Evolutionary conservation across 2,329 filamentous ascomycete species (phyloP).

Genomic region (Phialophora macrospora): DNA sequence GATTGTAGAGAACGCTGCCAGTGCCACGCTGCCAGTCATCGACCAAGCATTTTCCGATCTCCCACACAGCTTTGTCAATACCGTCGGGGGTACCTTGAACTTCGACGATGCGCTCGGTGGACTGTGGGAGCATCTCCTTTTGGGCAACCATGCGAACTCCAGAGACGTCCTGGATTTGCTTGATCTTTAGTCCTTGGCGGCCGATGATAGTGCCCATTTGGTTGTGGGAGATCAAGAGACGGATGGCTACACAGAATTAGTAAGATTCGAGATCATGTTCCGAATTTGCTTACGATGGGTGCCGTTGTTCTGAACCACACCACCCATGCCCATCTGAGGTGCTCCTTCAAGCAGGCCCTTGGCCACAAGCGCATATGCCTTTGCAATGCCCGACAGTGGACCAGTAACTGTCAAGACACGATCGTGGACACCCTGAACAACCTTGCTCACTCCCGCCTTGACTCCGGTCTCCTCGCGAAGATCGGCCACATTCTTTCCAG

Average conservation of each 20-base stretch:
- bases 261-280: slow-evolving; percentile 10
- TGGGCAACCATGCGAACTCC: slow-evolving; percentile 99
- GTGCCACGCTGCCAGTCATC: slow-evolving; percentile 98
- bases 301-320: slow-evolving; percentile 81
- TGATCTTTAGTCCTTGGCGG: slow-evolving; percentile 95
- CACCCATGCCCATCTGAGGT: slow-evolving; percentile 94
- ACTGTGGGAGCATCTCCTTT: slow-evolving; percentile 99
- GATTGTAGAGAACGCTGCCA: slow-evolving; percentile 96
- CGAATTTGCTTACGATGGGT: slow-evolving; percentile 79
- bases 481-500: slow-evolving; percentile 96
- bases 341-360: slow-evolving; percentile 90
- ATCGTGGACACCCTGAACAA: slow-evolving; percentile 95
- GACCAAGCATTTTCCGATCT: slow-evolving; percentile 97
- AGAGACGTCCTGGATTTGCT: slow-evolving; percentile 96
- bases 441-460: slow-evolving; percentile 97
- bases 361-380: slow-evolving; percentile 91
- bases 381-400: slow-evolving; percentile 82
- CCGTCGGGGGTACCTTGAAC: slow-evolving; percentile 93
- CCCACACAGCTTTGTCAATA: slow-evolving; percentile 95
- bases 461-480: slow-evolving; percentile 96
- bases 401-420: slow-evolving; percentile 95
- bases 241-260: slow-evolving; percentile 70
- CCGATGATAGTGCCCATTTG: slow-evolving; percentile 99
- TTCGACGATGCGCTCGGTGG: slow-evolving; percentile 96
- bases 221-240: slow-evolving; percentile 97